Base-by-base conservation (phyloP, 345 rosid species). In the Iberis pinnata region DNA sequence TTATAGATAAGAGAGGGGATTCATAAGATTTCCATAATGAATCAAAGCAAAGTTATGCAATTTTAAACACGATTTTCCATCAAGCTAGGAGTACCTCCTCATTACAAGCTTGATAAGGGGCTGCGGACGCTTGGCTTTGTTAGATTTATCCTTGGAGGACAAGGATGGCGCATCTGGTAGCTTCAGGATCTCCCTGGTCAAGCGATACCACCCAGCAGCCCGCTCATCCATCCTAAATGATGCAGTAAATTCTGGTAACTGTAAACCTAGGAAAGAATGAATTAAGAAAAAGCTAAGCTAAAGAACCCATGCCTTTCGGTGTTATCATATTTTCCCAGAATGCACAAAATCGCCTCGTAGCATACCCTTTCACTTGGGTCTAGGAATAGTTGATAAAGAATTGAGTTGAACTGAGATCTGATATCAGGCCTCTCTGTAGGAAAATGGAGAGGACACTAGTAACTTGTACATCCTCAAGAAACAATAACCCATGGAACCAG, bases 341-440 rank as follows among this genome's bases (percentile, higher is more conserved):
- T 78, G 40, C 97, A 92, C 69, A 81, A 75, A 61, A 88, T 83
- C 19, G 97, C 97, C 77, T 92, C 99, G 70, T 85, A 92, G 77
- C 99, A 92, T 43, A 92, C 99, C 69, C 99, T 69, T 80, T 92
- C 99, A 68, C 97, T 92, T 44, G 99, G 99, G 71, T 92, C 99
- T 49, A 92, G 76, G 19, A 92, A 80, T 38, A 92, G 94, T 76
- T 88, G 99, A 71, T 92, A 88, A 63, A 92, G 94, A 62, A 92
- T 76, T 22, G 89, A 76, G 71, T 78, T 88, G 85, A 88, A 92
- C 76, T 83, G 95, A 60, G 99, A 80, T 72, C 79, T 92, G 44
- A 86, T 78, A 68, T 81, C 95, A 60, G 95, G 95, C 78, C 99
- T 81, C 71, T 86, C 98, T 92, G 65, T 48, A 70, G 72, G 53